phyloP scores from a whole-genome alignment of 192 early-diverging fungal genomes.

The Backusella tarrabulga region DNA sequence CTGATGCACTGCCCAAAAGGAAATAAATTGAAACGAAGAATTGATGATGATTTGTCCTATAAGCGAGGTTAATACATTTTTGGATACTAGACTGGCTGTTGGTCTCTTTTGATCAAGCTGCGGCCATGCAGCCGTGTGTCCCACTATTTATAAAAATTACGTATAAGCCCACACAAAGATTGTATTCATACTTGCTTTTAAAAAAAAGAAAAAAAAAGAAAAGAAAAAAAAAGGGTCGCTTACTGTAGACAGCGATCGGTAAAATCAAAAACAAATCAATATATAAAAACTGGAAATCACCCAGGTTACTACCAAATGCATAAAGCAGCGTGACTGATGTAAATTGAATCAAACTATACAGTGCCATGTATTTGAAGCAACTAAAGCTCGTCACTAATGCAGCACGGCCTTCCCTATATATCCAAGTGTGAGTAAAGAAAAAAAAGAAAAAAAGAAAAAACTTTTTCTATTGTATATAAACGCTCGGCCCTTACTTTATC shows the following conservation, averaged over 20 bases:
- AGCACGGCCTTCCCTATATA: conserved; percentile 81
- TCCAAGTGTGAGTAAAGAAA: neutral
- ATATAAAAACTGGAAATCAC: conserved; percentile 95
- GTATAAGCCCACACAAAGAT: neutral
- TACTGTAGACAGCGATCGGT: conserved; percentile 76
- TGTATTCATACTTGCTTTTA: neutral
- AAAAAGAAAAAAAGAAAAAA: conserved; percentile 1
- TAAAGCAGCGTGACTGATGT: conserved; percentile 92
- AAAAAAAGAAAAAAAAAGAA: neutral
- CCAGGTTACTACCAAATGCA: conserved; percentile 82
- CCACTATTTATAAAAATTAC: conserved; percentile 59
- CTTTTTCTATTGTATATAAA: too few relatives aligned
- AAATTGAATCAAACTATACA: conserved; percentile 97
- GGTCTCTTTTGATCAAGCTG: conserved; percentile 77
- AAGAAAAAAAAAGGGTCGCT: neutral
- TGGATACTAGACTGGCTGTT: conserved; percentile 86
- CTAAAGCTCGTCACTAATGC: conserved; percentile 96
- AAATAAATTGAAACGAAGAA: conserved; percentile 71
- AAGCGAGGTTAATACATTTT: conserved; percentile 87
- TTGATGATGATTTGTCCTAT: conserved; percentile 88
- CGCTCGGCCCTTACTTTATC: conserved; percentile 52
- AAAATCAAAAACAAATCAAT: conserved; percentile 94
- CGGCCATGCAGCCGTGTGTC: conserved; percentile 79
- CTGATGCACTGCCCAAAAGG: conserved; percentile 68
- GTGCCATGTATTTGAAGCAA: conserved; percentile 99